These are phyloP conservation scores for Periglandula ipomoeae DNA, from an alignment of 2,329 filamentous ascomycete species.

Conservation along the genomic window DNA sequence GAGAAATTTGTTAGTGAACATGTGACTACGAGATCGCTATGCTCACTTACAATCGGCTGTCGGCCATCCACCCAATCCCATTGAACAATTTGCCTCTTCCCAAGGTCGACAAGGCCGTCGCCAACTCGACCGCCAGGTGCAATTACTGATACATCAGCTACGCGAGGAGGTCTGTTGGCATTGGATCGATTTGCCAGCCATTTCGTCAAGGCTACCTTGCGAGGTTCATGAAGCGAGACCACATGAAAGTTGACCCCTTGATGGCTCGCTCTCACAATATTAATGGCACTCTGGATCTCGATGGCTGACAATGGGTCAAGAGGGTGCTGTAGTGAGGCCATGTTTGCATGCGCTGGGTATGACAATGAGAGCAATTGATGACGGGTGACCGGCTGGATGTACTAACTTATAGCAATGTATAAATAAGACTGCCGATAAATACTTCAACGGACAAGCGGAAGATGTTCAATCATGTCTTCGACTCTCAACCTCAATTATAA, in stretches of 20 bases:
- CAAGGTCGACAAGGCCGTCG: constrained; percentile 68
- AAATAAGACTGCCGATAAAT: no score
- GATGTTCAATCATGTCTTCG: no score
- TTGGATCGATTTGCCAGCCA: constrained; percentile 62
- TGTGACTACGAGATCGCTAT: no score
- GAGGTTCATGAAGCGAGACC: constrained; percentile 71
- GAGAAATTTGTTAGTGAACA: not conserved
- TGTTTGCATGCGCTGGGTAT: not conserved
- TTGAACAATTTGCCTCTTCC: constrained; percentile 51
- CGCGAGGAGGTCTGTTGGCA: constrained; percentile 49
- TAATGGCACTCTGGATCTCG: constrained; percentile 65
- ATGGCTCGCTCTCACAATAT: constrained; percentile 57
- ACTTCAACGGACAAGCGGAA: no score
- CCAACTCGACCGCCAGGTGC: constrained; percentile 67
- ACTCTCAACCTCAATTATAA: no score
- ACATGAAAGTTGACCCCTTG: constrained; percentile 69
- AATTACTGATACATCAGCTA: constrained; percentile 75
- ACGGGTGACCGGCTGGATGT: no score
- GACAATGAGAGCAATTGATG: no score
- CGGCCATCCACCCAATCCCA: constrained; percentile 68
- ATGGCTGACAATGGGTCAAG: constrained; percentile 64
- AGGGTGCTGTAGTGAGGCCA: constrained; percentile 42
- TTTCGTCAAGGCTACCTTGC: constrained; percentile 68
- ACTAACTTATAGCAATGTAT: no score
- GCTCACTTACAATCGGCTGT: constrained; percentile 56